phyloP scores from a whole-genome alignment of 129 eudicot species.

The Artemisia argyi region DNA sequence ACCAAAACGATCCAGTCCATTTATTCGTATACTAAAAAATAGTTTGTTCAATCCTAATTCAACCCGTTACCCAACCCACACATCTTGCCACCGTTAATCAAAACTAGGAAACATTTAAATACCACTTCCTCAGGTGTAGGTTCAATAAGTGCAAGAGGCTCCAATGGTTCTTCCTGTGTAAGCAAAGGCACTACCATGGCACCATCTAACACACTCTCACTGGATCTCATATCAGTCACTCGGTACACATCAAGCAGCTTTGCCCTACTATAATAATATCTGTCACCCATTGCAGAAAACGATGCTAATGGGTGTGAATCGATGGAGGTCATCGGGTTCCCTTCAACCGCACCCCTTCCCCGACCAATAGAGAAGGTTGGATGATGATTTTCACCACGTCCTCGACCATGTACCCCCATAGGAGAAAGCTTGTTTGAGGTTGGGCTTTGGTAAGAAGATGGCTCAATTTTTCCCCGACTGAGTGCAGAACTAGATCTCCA shows the following conservation, averaged over 20 bases:
- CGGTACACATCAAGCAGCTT: conserved; percentile 79
- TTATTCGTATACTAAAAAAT: too few species aligned
- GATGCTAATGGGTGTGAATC: conserved; percentile 39
- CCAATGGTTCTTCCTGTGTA: conserved; percentile 70
- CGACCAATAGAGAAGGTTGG: conserved; percentile 60
- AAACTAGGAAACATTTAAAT: neutral
- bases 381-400: conserved; percentile 60
- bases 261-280: conserved; percentile 57
- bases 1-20: too few species aligned
- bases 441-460: conserved; percentile 49
- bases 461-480: conserved; percentile 67
- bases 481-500: conserved; percentile 84
- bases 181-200: conserved; percentile 60
- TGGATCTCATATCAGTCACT: conserved; percentile 48
- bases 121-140: conserved; percentile 88
- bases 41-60: too few species aligned
- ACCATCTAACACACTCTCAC: conserved; percentile 38
- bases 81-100: too few species aligned
- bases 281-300: conserved; percentile 46
- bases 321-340: conserved; percentile 33
- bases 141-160: conserved; percentile 73
- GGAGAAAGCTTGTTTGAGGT: conserved; percentile 53
- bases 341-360: conserved; percentile 51
- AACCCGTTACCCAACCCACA: too few species aligned
- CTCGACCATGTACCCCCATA: conserved; percentile 63